These are phyloP conservation scores for Apiotrichum gracile DNA, from an alignment of 1,284 basidiomycete species.

Conservation along the genomic window DNA sequence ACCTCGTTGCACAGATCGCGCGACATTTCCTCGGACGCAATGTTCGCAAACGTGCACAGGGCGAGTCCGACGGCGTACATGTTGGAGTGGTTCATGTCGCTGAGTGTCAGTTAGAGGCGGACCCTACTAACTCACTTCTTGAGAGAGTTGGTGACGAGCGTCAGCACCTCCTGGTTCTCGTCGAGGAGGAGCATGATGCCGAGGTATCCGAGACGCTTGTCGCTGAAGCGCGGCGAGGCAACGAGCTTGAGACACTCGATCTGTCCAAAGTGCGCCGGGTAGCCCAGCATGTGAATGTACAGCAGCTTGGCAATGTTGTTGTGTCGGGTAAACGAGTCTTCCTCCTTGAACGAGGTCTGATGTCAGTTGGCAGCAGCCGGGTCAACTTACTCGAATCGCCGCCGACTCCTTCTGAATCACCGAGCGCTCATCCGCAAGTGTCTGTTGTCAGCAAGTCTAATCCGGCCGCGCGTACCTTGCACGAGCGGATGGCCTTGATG, in stretches of 20 bases:
- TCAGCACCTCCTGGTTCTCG: conserved; percentile 97
- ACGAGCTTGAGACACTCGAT: conserved; percentile 99
- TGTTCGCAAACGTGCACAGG: conserved; percentile 97
- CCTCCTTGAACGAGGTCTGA: conserved; percentile 88
- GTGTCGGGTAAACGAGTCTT: conserved; percentile 85
- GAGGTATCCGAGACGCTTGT: conserved; percentile 94
- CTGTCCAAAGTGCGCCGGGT: conserved; percentile 98
- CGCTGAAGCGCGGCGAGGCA: conserved; percentile 92
- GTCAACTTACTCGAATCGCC: conserved; percentile 62
- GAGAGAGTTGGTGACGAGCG: conserved; percentile 93
- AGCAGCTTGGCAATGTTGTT: conserved; percentile 98
- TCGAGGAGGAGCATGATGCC: conserved; percentile 97
- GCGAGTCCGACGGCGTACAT: conserved; percentile 98
- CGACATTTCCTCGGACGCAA: conserved; percentile 98
- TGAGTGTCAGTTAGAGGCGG: conserved; percentile 39
- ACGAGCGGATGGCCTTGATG: conserved; percentile 89
- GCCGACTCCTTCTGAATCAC: conserved; percentile 98
- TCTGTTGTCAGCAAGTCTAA: conserved; percentile 54
- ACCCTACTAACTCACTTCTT: conserved; percentile 73
- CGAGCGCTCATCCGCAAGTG: conserved; percentile 93
- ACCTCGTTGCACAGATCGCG: conserved; percentile 94
- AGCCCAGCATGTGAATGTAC: conserved; percentile 99
- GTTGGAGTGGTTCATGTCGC: conserved; percentile 99
- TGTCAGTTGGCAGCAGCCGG: background rate
- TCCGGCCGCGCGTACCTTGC: conserved; percentile 60